Conservation (phyloP, 2,329 filamentous ascomycete genomes). For the Sporothrix variecibatus region DNA sequence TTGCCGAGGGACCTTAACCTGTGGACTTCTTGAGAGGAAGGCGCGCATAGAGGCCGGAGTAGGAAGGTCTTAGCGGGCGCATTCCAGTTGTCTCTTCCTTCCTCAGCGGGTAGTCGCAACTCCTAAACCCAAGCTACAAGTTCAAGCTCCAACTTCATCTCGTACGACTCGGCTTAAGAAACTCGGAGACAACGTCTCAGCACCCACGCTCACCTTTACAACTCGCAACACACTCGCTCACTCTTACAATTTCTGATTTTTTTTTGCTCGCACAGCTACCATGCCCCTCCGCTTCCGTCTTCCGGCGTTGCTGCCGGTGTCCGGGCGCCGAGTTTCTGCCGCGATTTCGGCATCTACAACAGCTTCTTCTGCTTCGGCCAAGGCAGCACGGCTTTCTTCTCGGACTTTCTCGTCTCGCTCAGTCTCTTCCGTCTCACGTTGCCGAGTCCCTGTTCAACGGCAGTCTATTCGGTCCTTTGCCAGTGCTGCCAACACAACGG, state of each 20-base stretch:
- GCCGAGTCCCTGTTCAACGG: neutral
- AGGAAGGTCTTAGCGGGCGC: constrained; percentile 16
- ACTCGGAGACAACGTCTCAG: too few relatives aligned
- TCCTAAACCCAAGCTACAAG: neutral
- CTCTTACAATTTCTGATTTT: too few relatives aligned
- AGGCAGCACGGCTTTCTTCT: neutral
- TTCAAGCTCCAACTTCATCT: neutral
- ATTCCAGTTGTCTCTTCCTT: neutral
- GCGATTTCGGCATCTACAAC: neutral
- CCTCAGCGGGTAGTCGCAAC: neutral
- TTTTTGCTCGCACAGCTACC: neutral
- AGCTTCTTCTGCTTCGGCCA: neutral
- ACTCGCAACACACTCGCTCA: neutral
- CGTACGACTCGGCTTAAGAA: neutral
- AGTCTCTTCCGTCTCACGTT: neutral
- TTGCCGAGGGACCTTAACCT: constrained; percentile 7
- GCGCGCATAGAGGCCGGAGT: neutral
- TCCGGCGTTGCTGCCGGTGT: neutral
- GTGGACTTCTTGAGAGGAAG: too few relatives aligned
- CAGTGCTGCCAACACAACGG: constrained; percentile 21
- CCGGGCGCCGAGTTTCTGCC: neutral
- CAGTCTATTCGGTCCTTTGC: constrained; percentile 16
- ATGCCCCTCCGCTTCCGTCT: constrained; percentile 17
- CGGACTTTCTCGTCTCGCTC: neutral
- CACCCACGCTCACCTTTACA: neutral